These are phyloP conservation scores for Xylaria flabelliformis DNA, from an alignment of 495 filamentous ascomycete species.

Conservation along the genomic window DNA sequence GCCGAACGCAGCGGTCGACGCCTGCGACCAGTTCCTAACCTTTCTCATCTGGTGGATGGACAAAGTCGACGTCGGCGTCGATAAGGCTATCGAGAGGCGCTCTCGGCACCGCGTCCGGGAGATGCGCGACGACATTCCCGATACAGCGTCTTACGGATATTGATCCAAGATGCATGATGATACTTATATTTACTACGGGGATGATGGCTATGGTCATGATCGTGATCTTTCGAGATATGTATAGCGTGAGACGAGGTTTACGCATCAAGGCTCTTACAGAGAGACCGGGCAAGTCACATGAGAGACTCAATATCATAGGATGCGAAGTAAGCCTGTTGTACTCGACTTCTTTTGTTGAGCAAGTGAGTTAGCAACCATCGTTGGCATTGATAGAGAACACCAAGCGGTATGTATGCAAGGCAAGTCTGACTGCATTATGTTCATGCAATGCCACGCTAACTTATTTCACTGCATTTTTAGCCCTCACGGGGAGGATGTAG, in stretches of 20 bases:
- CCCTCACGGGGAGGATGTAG: no score
- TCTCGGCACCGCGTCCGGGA: slow-evolving; percentile 6
- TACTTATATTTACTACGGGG: background rate
- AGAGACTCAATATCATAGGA: background rate
- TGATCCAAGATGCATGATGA: background rate
- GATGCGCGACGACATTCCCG: slow-evolving; percentile 7
- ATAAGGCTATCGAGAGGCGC: background rate
- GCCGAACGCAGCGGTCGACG: background rate
- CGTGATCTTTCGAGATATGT: background rate
- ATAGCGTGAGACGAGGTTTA: background rate
- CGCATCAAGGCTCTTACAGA: background rate
- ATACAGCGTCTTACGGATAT: background rate
- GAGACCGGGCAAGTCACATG: background rate
- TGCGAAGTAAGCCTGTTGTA: background rate
- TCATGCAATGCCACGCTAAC: no score
- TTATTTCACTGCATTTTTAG: background rate
- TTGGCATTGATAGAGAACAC: no score
- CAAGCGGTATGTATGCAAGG: no score
- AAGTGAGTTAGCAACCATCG: no score
- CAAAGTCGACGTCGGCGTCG: background rate
- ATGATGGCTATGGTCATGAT: no score
- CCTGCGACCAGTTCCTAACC: slow-evolving; percentile 15
- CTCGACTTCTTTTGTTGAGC: background rate
- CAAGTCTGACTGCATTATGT: no score
- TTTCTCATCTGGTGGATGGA: slow-evolving; percentile 16